Evolutionary conservation across 352 stramenopile genomes (phyloP).

Genomic region (Plasmopara viticola): DNA sequence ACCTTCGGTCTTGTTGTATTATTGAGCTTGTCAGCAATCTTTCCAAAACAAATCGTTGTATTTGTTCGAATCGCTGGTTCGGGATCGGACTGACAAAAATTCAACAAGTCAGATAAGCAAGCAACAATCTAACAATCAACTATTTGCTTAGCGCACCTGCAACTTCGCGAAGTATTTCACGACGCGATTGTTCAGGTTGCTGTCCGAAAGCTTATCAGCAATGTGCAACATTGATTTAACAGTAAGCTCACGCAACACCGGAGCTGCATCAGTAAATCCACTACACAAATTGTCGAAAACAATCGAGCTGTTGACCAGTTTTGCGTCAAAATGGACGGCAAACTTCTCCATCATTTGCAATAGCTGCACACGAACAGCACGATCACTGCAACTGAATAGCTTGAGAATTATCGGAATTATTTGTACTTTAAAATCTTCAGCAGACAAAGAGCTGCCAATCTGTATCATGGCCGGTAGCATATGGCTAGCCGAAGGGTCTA

Average conservation of each 20-base stretch:
- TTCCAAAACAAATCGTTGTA: constrained; percentile 89
- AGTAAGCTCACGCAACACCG: constrained; percentile 85
- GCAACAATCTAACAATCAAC: background rate
- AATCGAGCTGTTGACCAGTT: constrained; percentile 85
- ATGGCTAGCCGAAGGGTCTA: constrained; percentile 81
- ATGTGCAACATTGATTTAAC: constrained; percentile 91
- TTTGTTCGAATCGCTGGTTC: constrained; percentile 91
- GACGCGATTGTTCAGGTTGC: constrained; percentile 88
- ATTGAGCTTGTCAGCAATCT: constrained; percentile 84
- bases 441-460: constrained; percentile 66
- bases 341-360: constrained; percentile 91
- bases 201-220: constrained; percentile 84
- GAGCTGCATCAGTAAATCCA: constrained; percentile 86
- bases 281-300: constrained; percentile 90
- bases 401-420: constrained; percentile 86
- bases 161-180: constrained; percentile 91
- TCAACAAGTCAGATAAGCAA: background rate
- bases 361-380: constrained; percentile 84
- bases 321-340: constrained; percentile 82
- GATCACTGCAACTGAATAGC: constrained; percentile 89
- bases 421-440: constrained; percentile 82
- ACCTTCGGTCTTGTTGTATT: constrained; percentile 83
- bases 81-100: constrained; percentile 52
- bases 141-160: constrained; percentile 40
- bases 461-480: constrained; percentile 86